Percentiles rank a stretch among this genome's conserved stretches.
Conservation (phyloP, 768 basidiomycete species). For the Boletus sp. region DNA sequence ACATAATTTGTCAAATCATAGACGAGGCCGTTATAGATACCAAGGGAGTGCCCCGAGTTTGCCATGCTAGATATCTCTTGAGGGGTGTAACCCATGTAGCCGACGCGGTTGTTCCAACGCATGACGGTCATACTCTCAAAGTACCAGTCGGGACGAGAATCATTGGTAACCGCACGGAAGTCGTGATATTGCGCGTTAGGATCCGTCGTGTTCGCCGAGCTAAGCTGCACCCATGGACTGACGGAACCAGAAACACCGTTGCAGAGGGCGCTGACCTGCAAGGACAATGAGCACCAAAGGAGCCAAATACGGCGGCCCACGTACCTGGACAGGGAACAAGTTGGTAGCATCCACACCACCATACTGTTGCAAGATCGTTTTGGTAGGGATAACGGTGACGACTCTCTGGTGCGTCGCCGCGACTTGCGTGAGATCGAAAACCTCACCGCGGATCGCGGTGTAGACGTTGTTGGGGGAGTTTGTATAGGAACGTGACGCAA, state of each 20-base stretch:
- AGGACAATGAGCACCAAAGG: not conserved
- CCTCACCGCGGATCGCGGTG: conserved; percentile 87
- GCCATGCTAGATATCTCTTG: conserved; percentile 74
- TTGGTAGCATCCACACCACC: conserved; percentile 72
- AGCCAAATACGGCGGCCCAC: conserved; percentile 11
- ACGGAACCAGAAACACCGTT: conserved; percentile 80
- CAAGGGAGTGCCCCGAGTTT: conserved; percentile 59
- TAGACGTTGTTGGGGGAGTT: conserved; percentile 73
- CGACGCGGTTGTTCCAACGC: conserved; percentile 85
- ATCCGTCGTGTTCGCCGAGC: conserved; percentile 75
- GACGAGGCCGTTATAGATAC: conserved; percentile 81
- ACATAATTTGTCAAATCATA: conserved; percentile 89
- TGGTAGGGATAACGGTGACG: conserved; percentile 71
- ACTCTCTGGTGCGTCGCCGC: conserved; percentile 64
- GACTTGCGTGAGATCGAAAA: conserved; percentile 79
- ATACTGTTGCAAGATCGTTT: conserved; percentile 76
- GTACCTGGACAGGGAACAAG: conserved; percentile 92
- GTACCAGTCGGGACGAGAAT: conserved; percentile 98
- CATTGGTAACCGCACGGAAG: conserved; percentile 86
- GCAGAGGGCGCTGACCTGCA: conserved; percentile 87
- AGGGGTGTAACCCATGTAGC: conserved; percentile 84
- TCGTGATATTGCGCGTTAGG: conserved; percentile 87
- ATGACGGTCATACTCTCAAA: conserved; percentile 91
- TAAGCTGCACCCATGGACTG: conserved; percentile 79
- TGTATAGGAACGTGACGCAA: conserved; percentile 65